Base-by-base conservation (phyloP, 2,329 filamentous ascomycete genomes). In the Tolypocladium tundrense region DNA sequence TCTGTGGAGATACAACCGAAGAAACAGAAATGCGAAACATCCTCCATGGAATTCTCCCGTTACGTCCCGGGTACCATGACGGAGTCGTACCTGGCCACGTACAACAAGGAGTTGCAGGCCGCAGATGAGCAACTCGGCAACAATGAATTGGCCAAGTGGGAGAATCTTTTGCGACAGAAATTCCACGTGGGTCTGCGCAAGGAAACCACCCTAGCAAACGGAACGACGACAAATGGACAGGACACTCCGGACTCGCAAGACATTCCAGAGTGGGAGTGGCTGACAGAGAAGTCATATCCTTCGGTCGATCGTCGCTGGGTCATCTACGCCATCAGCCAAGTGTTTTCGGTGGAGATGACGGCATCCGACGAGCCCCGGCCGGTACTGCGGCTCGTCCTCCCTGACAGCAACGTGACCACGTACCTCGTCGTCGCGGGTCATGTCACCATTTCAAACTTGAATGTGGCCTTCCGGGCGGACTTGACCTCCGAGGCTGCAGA, bases 291-390 rank as follows among this genome's bases (percentile, higher is more conserved):
- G 4, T 68, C 72, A 33, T 83, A 86, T 65, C 75, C 80, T 21
- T 73, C 79, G 10, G 79, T 82, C 5, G 85, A 90, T 68, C 80
- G 84, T 33, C 80, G 84, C 60, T 88, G 87, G 80, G 78, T 88
- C 4, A 69, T 85, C 21, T 85, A 83, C 63, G 79, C 80, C 27
- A 82, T 90, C 63, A 80, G 79, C 64, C 84, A 82, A 68, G 77
- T 86, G 4, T 82, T 88, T 53, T 72, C 81, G 16, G 81, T 83
- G 63, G 80, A 81, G 3, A 53, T 60, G 37, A 60, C 62, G 3
- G 75, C 78, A 27, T 68, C 78, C 4, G 75, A 77, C 5, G 66
- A 72, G 4, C 63, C 62, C 39, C 73, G 59, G 64, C 64, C 63
- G 10, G 64, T 65, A 42, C 58, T 75, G 53, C 67, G 68, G 19